phyloP scores from a whole-genome alignment of 176 grass and related monocot genomes.

The Avena insularis region DNA sequence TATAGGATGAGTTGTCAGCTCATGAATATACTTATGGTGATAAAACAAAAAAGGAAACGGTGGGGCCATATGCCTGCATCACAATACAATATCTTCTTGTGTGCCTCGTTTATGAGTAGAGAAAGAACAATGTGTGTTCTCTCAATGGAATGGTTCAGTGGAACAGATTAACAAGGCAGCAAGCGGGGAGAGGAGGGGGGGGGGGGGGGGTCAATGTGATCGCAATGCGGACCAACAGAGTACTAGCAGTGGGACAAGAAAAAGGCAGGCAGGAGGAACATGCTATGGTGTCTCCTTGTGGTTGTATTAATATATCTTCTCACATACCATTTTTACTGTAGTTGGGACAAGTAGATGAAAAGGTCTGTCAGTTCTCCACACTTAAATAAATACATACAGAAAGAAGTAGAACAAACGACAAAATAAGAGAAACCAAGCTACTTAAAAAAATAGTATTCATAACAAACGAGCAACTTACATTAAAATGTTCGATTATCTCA shows the following conservation, averaged over 20 bases:
- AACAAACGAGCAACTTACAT: constrained; percentile 66
- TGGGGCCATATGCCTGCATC: not conserved
- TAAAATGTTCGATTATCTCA: constrained; percentile 92
- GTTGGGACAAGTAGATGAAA: not conserved
- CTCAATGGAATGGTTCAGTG: not conserved
- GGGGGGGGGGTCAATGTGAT: not conserved
- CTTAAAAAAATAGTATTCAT: not conserved
- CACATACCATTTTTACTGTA: not conserved
- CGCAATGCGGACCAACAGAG: not conserved
- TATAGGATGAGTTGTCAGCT: not conserved
- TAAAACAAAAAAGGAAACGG: not conserved
- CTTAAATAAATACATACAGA: not conserved
- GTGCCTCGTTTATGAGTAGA: not conserved
- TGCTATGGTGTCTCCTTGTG: not conserved
- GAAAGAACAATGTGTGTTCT: not conserved
- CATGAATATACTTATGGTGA: not conserved
- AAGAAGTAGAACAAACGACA: constrained; percentile 11
- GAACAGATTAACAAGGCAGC: not conserved
- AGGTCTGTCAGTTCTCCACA: not conserved
- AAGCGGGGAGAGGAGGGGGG: not conserved
- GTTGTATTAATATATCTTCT: not conserved
- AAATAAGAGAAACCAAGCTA: not conserved
- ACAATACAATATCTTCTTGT: not conserved
- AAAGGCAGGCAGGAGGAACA: not conserved
- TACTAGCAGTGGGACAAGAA: not conserved